A percentile compares a stretch with the other conserved stretches of the same genome.
These are phyloP conservation scores for Didymella pinodella DNA, from an alignment of 2,329 filamentous ascomycete species.

Conservation along the genomic window DNA sequence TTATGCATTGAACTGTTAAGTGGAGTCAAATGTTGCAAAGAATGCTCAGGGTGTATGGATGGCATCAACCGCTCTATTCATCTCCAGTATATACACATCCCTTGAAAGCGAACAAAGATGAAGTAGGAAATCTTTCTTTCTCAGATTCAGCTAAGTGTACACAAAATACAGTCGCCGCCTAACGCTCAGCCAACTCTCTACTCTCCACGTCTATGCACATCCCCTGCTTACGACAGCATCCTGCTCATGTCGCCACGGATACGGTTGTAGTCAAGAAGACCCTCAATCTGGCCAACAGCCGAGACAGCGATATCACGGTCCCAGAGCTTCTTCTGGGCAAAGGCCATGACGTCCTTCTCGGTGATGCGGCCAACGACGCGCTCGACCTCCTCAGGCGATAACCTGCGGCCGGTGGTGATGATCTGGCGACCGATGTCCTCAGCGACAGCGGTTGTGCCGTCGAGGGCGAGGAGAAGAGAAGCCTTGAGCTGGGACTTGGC, in stretches of 20 bases:
- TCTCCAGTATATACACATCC: constrained; percentile 16
- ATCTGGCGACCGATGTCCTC: constrained; percentile 99
- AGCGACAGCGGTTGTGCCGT: constrained; percentile 95
- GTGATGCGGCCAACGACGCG: constrained; percentile 86
- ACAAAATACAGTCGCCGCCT: constrained; percentile 46
- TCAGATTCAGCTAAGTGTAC: constrained; percentile 46
- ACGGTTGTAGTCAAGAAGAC: constrained; percentile 76
- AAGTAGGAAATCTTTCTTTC: constrained; percentile 40
- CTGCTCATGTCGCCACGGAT: constrained; percentile 87
- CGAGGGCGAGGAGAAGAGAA: constrained; percentile 93
- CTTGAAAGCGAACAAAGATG: constrained; percentile 18
- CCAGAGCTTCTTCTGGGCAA: constrained; percentile 94
- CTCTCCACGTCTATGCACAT: constrained; percentile 8
- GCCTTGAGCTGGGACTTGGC: constrained; percentile 99
- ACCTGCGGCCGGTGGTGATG: constrained; percentile 92
- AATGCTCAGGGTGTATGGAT: background rate
- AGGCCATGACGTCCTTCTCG: constrained; percentile 96
- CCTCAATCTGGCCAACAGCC: constrained; percentile 93
- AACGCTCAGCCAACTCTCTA: constrained; percentile 22
- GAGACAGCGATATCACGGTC: constrained; percentile 95
- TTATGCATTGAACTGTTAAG: background rate
- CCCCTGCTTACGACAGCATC: constrained; percentile 60
- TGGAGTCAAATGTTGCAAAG: background rate
- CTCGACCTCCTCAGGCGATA: constrained; percentile 94
- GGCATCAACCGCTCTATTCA: background rate